Base-by-base conservation (phyloP, 805 yeast species). In the Lachancea sp. region DNA sequence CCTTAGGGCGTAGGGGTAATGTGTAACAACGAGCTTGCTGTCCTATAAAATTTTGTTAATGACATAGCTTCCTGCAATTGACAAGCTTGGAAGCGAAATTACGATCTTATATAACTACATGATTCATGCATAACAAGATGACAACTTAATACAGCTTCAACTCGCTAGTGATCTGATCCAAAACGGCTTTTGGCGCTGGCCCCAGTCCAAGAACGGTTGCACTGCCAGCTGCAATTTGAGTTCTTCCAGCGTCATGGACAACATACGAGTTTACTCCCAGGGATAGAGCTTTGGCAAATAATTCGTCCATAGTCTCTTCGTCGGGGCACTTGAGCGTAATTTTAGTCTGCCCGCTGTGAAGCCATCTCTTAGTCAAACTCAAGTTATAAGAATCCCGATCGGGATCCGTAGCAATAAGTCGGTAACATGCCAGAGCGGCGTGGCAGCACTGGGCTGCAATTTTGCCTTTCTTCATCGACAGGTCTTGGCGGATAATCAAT, bases 401-500 rank as follows among this genome's bases (percentile, higher is more conserved):
- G 3, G 67, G 56, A 4, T 75, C 72, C 28, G 70, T 65, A 28
- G 75, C 67, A 65, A 83, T 81, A 46, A 77, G 64, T 54, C 83
- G 80, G 63, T 84, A 92, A 51, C 92, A 78, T 0, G 92, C 89
- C 24, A 92, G 71, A 0, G 97, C 94, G n/a, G 98, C 98, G 66
- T 92, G 99, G 28, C 88, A 81, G 62, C 97, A 90, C 58, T 92
- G 99, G 5, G 98, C 98, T 4, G 97, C 97, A 2, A 85, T 81
- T 58, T 92, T 92, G 17, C 99, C 99, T 63, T 86, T 87, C 23
- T 83, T 78, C 97, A 92, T 92, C 31, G 78, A 80, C 45, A 92
- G 67, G 59, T 92, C 98, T 21, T 81, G 83, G 45, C 98, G 77
- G 4, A 92, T 87, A 3, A 88, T 78, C 19, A 92, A 67, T 0